These are phyloP conservation scores for Monosporozyma servazzii DNA, from an alignment of 805 yeast genomes.

Conservation along the genomic window DNA sequence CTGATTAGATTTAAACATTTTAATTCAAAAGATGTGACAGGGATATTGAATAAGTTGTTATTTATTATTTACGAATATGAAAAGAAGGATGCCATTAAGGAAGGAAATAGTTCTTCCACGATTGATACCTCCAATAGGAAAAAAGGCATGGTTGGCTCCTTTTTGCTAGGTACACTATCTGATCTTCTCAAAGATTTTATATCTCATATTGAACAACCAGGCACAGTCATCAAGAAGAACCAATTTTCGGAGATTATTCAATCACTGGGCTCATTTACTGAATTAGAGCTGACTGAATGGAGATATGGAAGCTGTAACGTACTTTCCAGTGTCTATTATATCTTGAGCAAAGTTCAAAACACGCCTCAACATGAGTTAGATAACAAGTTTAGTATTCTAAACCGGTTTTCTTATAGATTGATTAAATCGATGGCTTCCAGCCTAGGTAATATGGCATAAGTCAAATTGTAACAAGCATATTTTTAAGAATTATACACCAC, in stretches of 20 bases:
- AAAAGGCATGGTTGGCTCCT: slow-evolving; percentile 10
- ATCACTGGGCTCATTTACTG: slow-evolving; percentile 14
- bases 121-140: neutral
- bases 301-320: slow-evolving; percentile 15
- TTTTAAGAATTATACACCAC: neutral
- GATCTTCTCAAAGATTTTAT: slow-evolving; percentile 4
- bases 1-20: slow-evolving; percentile 12
- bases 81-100: neutral
- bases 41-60: slow-evolving; percentile 13
- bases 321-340: slow-evolving; percentile 6
- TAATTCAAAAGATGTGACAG: slow-evolving; percentile 10
- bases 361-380: neutral
- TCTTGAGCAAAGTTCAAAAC: neutral
- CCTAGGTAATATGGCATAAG: neutral
- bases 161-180: slow-evolving; percentile 14
- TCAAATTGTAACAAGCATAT: neutral
- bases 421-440: slow-evolving; percentile 3
- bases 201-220: neutral
- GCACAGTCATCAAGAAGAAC: slow-evolving; percentile 4
- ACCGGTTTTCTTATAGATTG: slow-evolving; percentile 1
- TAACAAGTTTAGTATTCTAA: slow-evolving; percentile 6
- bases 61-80: slow-evolving; percentile 9
- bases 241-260: slow-evolving; percentile 21
- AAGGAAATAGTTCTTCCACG: neutral
- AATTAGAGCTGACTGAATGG: slow-evolving; percentile 13